Percentiles rank a stretch among this genome's conserved stretches.
These are phyloP conservation scores for Rosa persica DNA, from an alignment of 306 rosid species.

Conservation along the genomic window DNA sequence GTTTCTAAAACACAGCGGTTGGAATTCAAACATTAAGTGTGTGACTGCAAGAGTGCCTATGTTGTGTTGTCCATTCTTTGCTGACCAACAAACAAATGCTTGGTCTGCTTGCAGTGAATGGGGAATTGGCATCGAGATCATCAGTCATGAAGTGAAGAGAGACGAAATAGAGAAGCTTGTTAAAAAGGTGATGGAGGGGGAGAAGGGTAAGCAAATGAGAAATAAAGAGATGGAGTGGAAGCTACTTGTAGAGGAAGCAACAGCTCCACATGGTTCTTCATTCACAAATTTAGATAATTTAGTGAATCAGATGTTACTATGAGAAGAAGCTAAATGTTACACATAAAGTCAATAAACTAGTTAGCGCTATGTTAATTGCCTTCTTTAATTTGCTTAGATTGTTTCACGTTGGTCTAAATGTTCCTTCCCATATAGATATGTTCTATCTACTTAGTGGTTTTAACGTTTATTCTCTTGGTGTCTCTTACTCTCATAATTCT, in stretches of 20 bases:
- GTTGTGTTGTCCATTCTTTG: background rate
- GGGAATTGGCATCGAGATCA: slow-evolving; percentile 4
- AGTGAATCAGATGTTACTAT: background rate
- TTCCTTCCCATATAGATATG: no score
- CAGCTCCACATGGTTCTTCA: background rate
- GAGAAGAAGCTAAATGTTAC: background rate
- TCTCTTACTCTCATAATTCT: background rate
- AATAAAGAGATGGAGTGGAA: background rate
- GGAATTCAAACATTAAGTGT: no score
- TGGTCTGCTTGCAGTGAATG: background rate
- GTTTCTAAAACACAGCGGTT: no score
- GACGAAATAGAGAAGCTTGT: slow-evolving; percentile 1
- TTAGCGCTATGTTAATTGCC: no score
- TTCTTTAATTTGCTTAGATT: no score
- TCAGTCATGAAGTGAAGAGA: background rate
- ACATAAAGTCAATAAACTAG: background rate
- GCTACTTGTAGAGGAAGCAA: background rate
- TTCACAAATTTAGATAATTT: background rate
- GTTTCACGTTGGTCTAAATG: background rate
- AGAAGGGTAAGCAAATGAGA: slow-evolving; percentile 4
- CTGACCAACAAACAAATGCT: background rate
- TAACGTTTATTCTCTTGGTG: background rate
- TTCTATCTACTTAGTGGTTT: background rate
- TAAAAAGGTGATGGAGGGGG: slow-evolving; percentile 7
- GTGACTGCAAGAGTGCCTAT: background rate